phyloP scores from a whole-genome alignment of 2,329 filamentous ascomycete species.

The Pseudogymnoascus sp. region DNA sequence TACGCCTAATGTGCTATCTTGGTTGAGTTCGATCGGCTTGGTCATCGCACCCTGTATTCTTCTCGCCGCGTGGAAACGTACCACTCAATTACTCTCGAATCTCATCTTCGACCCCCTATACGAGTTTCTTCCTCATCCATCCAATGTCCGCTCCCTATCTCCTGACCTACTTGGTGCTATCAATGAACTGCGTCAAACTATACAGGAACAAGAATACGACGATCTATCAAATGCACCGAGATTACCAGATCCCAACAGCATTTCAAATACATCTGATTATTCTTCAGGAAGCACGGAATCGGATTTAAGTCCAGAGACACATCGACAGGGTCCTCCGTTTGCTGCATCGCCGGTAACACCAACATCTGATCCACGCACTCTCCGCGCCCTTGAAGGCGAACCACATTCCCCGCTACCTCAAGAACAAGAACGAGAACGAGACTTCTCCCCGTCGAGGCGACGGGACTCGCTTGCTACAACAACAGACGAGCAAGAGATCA shows the following conservation, averaged over 20 bases:
- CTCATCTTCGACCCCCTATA: constrained; percentile 25
- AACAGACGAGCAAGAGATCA: constrained; percentile 25
- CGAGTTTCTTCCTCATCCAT: constrained; percentile 22
- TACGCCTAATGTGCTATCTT: constrained; percentile 15
- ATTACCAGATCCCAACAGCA: not conserved
- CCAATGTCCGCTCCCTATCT: constrained; percentile 17
- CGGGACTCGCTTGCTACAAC: constrained; percentile 20
- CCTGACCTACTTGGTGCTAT: constrained; percentile 17
- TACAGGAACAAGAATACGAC: constrained; percentile 2
- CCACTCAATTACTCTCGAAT: constrained; percentile 17
- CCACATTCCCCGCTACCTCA: constrained; percentile 13
- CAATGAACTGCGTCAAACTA: constrained; percentile 17
- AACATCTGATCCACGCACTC: constrained; percentile 20
- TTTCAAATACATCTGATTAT: not conserved
- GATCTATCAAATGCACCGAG: not conserved
- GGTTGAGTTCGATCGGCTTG: constrained; percentile 12
- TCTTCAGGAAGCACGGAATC: not conserved
- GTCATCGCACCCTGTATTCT: constrained; percentile 21
- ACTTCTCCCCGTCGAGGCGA: constrained; percentile 12
- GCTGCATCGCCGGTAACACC: not conserved
- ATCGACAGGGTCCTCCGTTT: not conserved
- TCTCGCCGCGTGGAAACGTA: constrained; percentile 19
- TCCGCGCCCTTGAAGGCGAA: constrained; percentile 25
- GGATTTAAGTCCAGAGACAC: not conserved
- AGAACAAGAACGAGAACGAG: constrained; percentile 9